These are phyloP conservation scores for Roridomyces roridus DNA, from an alignment of 768 basidiomycete species.

Conservation along the genomic window DNA sequence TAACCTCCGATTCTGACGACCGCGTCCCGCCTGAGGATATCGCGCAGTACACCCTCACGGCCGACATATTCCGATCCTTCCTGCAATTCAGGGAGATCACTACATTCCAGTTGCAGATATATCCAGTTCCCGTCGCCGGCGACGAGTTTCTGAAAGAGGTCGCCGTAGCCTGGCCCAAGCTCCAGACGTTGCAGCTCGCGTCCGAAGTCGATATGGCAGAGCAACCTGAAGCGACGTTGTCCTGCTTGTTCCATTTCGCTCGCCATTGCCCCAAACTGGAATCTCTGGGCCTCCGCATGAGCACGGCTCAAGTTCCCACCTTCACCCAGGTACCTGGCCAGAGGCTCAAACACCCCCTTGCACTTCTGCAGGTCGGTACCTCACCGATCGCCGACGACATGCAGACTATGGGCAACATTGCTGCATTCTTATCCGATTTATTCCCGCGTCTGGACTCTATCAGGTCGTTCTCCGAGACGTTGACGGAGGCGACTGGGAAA, in stretches of 20 bases:
- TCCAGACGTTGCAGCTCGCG: background rate
- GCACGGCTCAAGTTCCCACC: background rate
- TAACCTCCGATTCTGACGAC: no score
- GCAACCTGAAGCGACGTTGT: constrained; percentile 2
- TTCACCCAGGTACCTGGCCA: constrained; percentile 5
- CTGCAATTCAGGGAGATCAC: constrained; percentile 11
- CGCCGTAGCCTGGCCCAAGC: background rate
- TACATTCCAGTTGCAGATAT: no score
- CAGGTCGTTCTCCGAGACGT: background rate
- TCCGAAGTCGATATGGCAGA: background rate
- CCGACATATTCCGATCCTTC: constrained; percentile 1
- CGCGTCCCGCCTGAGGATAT: background rate
- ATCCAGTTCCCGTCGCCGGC: no score
- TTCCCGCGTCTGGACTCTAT: background rate
- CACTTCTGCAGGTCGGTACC: constrained; percentile 5
- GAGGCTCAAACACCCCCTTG: background rate
- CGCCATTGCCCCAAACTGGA: background rate
- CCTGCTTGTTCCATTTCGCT: constrained; percentile 11
- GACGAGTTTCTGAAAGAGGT: constrained; percentile 6
- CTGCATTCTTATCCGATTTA: constrained; percentile 16
- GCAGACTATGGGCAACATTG: background rate
- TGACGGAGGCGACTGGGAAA: background rate
- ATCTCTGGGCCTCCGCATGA: constrained; percentile 1
- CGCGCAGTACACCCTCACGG: background rate
- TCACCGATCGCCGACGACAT: background rate